These are phyloP conservation scores for Musa beccarii DNA, from an alignment of 176 grass and related monocot genomes.

Conservation along the genomic window DNA sequence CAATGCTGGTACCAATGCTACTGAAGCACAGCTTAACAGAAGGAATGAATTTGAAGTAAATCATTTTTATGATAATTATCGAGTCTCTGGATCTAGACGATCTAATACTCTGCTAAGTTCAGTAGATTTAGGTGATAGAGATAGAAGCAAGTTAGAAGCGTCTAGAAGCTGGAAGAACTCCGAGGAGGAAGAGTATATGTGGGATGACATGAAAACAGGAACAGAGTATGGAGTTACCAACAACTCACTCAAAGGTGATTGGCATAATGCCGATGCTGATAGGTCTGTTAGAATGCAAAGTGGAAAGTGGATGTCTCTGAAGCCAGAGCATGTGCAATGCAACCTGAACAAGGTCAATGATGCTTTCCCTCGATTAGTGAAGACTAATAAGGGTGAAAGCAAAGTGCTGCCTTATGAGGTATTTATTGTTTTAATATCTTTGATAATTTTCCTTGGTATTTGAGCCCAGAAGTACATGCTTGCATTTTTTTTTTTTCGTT, in stretches of 20 bases:
- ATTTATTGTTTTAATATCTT: slow-evolving; percentile 11
- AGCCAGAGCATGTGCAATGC: slow-evolving; percentile 23
- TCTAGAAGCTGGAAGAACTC: slow-evolving; percentile 85
- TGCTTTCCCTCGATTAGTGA: slow-evolving; percentile 32
- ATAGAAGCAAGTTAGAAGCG: slow-evolving; percentile 40
- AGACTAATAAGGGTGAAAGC: slow-evolving; percentile 31
- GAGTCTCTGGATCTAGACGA: slow-evolving; percentile 31
- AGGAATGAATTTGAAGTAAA: slow-evolving; percentile 38
- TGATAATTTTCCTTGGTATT: not conserved
- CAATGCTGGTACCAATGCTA: slow-evolving; percentile 26
- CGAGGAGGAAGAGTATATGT: slow-evolving; percentile 95
- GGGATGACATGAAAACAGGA: slow-evolving; percentile 64
- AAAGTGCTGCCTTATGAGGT: slow-evolving; percentile 40
- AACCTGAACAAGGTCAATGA: slow-evolving; percentile 35
- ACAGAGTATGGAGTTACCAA: slow-evolving; percentile 29
- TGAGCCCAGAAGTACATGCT: not conserved
- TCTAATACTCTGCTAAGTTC: slow-evolving; percentile 34
- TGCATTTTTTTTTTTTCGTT: too few species aligned
- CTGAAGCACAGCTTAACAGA: slow-evolving; percentile 31
- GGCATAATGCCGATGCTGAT: slow-evolving; percentile 36
- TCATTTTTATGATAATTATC: slow-evolving; percentile 23
- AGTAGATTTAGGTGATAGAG: slow-evolving; percentile 33
- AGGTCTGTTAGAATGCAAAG: slow-evolving; percentile 43
- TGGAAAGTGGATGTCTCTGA: slow-evolving; percentile 29
- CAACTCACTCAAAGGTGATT: slow-evolving; percentile 49